A percentile compares a stretch with the other conserved stretches of the same genome.
Evolutionary conservation across 352 stramenopile genomes (phyloP).

Genomic region (Phytophthora fragariaefolia): DNA sequence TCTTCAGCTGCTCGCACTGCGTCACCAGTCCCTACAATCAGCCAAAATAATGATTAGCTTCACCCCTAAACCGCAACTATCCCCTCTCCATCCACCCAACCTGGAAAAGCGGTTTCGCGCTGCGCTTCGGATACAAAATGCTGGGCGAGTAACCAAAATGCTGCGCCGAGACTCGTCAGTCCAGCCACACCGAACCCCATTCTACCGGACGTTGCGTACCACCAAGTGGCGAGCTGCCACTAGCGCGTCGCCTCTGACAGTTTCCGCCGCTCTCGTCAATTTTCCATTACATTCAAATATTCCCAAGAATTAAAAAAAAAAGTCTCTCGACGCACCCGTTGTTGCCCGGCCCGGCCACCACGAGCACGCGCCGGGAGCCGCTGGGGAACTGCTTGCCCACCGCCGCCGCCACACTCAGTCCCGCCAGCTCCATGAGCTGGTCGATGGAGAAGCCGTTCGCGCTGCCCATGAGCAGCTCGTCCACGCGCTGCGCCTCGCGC

Average conservation of each 20-base stretch:
- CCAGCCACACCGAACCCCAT: background rate
- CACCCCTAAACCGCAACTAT: background rate
- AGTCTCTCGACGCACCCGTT: conserved; percentile 87
- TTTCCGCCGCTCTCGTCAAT: no score
- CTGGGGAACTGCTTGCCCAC: conserved; percentile 78
- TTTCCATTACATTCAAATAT: background rate
- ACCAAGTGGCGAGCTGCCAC: conserved; percentile 98
- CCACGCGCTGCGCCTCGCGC: conserved; percentile 79
- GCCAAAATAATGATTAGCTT: background rate
- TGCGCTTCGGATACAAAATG: conserved; percentile 96
- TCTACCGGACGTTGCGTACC: conserved; percentile 36
- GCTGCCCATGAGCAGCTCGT: conserved; percentile 92
- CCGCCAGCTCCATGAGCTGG: conserved; percentile 99
- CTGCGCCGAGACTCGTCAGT: conserved; percentile 24
- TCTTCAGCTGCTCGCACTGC: conserved; percentile 79
- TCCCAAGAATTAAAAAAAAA: background rate
- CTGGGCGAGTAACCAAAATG: conserved; percentile 96
- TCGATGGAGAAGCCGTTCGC: conserved; percentile 93
- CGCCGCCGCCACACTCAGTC: conserved; percentile 94
- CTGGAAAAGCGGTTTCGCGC: conserved; percentile 79
- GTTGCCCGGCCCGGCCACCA: conserved; percentile 98
- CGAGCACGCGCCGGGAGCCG: conserved; percentile 71
- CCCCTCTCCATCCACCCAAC: conserved; percentile 29
- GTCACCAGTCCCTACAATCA: conserved; percentile 62
- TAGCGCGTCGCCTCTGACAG: conserved; percentile 94